phyloP scores from a whole-genome alignment of 169 alveolate genomes.

The Pseudocohnilembus persalinus region DNA sequence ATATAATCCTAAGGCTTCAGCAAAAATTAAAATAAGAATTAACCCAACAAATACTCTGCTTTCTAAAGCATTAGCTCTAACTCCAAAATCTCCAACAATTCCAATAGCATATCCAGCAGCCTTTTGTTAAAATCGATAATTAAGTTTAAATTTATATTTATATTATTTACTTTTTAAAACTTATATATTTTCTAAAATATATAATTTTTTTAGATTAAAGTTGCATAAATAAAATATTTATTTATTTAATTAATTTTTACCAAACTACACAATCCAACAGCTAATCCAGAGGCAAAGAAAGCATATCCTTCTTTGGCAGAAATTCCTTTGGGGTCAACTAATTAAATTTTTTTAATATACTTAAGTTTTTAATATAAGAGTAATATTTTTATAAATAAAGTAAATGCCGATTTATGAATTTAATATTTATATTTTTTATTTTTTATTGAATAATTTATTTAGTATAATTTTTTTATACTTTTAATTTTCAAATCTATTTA shows the following conservation, averaged over 20 bases:
- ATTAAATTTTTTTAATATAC: not conserved
- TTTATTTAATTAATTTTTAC: constrained; percentile 34
- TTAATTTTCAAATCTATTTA: constrained; percentile 17
- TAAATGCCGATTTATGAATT: constrained; percentile 2
- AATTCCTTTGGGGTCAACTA: constrained; percentile 34
- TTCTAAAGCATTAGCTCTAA: constrained; percentile 85
- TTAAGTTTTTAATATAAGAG: not conserved
- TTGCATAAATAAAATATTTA: not conserved
- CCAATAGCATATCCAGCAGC: constrained; percentile 91
- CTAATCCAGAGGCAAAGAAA: constrained; percentile 87
- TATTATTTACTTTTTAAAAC: not conserved
- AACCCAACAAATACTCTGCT: constrained; percentile 87
- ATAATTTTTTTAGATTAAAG: not conserved
- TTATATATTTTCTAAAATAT: not conserved
- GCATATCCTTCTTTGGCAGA: constrained; percentile 76
- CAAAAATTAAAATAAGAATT: constrained; percentile 87
- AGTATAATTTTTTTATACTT: not conserved
- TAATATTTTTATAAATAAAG: not conserved
- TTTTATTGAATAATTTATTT: not conserved
- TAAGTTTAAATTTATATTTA: not conserved
- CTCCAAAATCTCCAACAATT: constrained; percentile 91
- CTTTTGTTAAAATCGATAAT: constrained; percentile 10
- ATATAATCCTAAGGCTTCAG: constrained; percentile 88
- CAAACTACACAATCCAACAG: constrained; percentile 86
- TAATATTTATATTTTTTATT: not conserved